A percentile compares a stretch with the other conserved stretches of the same genome.
phyloP scores from a whole-genome alignment of 768 basidiomycete species.

The Amanita brunnescens region DNA sequence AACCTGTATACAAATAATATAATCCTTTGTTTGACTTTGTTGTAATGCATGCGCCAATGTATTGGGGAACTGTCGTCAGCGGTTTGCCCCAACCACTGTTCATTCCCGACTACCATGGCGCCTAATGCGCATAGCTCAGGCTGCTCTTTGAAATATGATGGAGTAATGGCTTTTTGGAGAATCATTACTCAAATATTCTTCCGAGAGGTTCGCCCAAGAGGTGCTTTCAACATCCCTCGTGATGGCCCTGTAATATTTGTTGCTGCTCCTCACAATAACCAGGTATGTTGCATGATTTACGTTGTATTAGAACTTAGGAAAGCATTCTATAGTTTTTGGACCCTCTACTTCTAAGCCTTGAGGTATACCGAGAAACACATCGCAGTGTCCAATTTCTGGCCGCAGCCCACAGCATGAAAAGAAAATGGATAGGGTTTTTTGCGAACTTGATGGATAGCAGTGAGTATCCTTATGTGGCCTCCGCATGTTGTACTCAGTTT shows the following conservation, averaged over 20 bases:
- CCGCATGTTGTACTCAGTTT: slow-evolving; percentile 4
- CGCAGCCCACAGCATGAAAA: slow-evolving; percentile 83
- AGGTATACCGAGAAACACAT: slow-evolving; percentile 78
- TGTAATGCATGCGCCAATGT: slow-evolving; percentile 4
- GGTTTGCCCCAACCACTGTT: background rate
- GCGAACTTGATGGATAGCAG: slow-evolving; percentile 82
- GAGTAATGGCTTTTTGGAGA: slow-evolving; percentile 78
- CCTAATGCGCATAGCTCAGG: slow-evolving; percentile 10
- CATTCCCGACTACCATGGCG: slow-evolving; percentile 12
- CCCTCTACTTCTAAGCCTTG: slow-evolving; percentile 73
- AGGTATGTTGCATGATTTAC: slow-evolving; percentile 34
- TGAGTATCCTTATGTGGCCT: slow-evolving; percentile 26
- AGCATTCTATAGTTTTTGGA: slow-evolving; percentile 69
- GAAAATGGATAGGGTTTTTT: slow-evolving; percentile 73
- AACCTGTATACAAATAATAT: slow-evolving; percentile 5
- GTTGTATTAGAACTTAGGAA: background rate
- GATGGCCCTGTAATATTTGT: slow-evolving; percentile 91
- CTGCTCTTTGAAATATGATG: slow-evolving; percentile 47
- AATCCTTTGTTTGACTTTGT: slow-evolving; percentile 10
- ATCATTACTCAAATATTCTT: slow-evolving; percentile 90
- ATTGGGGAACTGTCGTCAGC: background rate
- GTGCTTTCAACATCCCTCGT: slow-evolving; percentile 89
- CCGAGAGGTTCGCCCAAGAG: slow-evolving; percentile 87
- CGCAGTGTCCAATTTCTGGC: slow-evolving; percentile 81
- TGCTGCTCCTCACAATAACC: slow-evolving; percentile 88